Conservation (phyloP, 768 basidiomycete species). For the Boletus edulis region DNA sequence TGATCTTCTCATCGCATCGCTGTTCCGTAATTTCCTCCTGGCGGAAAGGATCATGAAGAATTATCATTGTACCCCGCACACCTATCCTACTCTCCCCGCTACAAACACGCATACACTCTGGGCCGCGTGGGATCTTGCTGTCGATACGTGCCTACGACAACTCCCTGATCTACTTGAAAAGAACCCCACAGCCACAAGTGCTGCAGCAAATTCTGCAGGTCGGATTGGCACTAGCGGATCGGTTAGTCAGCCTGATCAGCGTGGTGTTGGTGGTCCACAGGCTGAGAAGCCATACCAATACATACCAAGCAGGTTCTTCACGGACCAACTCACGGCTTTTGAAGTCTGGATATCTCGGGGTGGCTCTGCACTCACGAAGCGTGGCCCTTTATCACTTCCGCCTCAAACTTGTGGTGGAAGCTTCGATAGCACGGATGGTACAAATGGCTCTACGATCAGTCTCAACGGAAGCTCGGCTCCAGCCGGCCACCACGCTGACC, state of each 20-base stretch:
- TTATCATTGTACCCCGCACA: slow-evolving; percentile 95
- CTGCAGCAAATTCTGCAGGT: slow-evolving; percentile 22
- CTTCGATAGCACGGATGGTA: slow-evolving; percentile 20
- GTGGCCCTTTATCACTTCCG: slow-evolving; percentile 73
- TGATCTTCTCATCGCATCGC: slow-evolving; percentile 91
- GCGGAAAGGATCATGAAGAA: slow-evolving; percentile 98
- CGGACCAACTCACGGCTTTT: slow-evolving; percentile 95
- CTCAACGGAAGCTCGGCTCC: slow-evolving; percentile 7
- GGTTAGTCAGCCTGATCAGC: slow-evolving; percentile 16
- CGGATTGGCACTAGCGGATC: slow-evolving; percentile 7
- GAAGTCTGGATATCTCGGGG: slow-evolving; percentile 98
- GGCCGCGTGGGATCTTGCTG: slow-evolving; percentile 97
- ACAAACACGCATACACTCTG: slow-evolving; percentile 98
- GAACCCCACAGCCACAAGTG: slow-evolving; percentile 21
- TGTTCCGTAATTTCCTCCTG: slow-evolving; percentile 96
- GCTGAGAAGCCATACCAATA: slow-evolving; percentile 63
- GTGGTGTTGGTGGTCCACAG: slow-evolving; percentile 20
- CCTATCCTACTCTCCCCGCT: slow-evolving; percentile 84
- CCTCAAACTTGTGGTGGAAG: slow-evolving; percentile 38
- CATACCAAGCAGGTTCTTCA: slow-evolving; percentile 87
- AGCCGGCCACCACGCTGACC: slow-evolving; percentile 18
- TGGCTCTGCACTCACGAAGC: slow-evolving; percentile 76
- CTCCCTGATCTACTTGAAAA: slow-evolving; percentile 76
- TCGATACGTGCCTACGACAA: slow-evolving; percentile 91
- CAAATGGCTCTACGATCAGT: slow-evolving; percentile 17